A percentile compares a stretch with the other conserved stretches of the same genome.
Evolutionary conservation across 2,329 filamentous ascomycete species (phyloP).

Genomic region (Cladosporium sp.): DNA sequence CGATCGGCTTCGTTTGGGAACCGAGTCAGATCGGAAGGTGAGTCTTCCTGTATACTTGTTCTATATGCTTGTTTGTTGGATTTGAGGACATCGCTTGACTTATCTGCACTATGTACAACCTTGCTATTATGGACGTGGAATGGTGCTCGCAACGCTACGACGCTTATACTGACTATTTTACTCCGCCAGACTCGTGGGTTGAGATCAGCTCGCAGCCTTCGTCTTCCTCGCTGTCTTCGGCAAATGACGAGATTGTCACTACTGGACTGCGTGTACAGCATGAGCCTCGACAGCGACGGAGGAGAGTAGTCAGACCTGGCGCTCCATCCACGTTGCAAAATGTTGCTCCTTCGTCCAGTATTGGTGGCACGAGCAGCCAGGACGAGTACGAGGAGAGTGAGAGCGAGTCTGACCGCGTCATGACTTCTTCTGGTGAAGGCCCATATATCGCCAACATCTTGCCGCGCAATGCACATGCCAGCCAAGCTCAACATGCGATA

Average conservation of each 20-base stretch:
- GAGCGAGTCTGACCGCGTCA: conserved; percentile 75
- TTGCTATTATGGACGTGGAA: conserved; percentile 6
- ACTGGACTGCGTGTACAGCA: conserved; percentile 78
- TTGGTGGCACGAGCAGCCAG: conserved; percentile 68
- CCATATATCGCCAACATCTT: conserved; percentile 33
- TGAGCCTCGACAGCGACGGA: conserved; percentile 63
- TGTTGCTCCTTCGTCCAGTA: conserved; percentile 46
- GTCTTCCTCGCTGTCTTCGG: conserved; percentile 83
- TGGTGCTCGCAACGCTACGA: conserved; percentile 13
- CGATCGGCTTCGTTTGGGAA: conserved; percentile 33
- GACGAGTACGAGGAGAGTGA: conserved; percentile 95
- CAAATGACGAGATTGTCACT: conserved; percentile 85
- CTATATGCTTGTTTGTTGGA: background rate
- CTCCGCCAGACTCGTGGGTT: conserved; percentile 84
- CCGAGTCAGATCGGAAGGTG: conserved; percentile 33
- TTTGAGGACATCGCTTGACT: background rate
- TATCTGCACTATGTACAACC: conserved; percentile 10
- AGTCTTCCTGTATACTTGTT: conserved; percentile 22
- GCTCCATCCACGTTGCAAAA: conserved; percentile 44
- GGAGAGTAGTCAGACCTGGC: conserved; percentile 46
- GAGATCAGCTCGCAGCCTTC: conserved; percentile 91
- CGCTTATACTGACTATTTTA: conserved; percentile 33
- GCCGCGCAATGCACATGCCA: conserved; percentile 10
- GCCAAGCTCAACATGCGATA: conserved; percentile 30
- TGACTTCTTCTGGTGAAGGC: conserved; percentile 64